Evolutionary conservation across 768 basidiomycete genomes (phyloP), one percentile per base, ranked within the genome.

Genomic region (Mycena leptocephala): DNA sequence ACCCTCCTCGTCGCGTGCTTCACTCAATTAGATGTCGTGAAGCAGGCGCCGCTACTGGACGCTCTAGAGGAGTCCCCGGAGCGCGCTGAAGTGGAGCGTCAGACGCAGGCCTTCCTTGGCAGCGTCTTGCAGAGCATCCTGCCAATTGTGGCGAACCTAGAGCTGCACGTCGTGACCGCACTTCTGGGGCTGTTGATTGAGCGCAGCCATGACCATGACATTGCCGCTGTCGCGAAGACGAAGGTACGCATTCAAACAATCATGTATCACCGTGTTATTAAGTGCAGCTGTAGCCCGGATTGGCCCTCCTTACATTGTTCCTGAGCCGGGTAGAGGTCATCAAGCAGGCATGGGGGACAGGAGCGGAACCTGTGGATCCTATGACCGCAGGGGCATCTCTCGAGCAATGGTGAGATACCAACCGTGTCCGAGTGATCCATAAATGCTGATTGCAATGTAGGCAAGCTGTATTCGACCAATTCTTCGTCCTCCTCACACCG

Each of bases 1-100:
- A 98, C 97, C 1, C 93, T 99, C 30, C 90, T 99, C 41, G 94
- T 98, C 61, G 97, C 97, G 0, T 98, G 96, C 81, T 99, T 99
- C 87, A 92, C 91, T 74, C 97, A 99, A 83, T 89, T 99, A 70
- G 98, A 99, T 82, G 96, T 99, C 22, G 94, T 99, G 63, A 89
- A 89, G 78, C 88, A 95, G 64, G 95, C 97, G 5, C 91, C 92
- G 46, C 76, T 94, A 22, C 91, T 95, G 41, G 98, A 95, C 82
- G 85, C 89, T 1, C 81, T 91, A 0, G 89, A 94, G 75, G 93
- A 95, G 77, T 90, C 90, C 5, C 79, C 85, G 4, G 92, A 92
- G 78, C 90, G 91, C 58, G 86, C 87, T 53, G 95, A 96, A 41
- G 90, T 94, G 18, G 97, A 98, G 78, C 88, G 90, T n/a, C 96